These are phyloP conservation scores for Ceratocystis papillata DNA, from an alignment of 2,329 filamentous ascomycete genomes.

Conservation along the genomic window DNA sequence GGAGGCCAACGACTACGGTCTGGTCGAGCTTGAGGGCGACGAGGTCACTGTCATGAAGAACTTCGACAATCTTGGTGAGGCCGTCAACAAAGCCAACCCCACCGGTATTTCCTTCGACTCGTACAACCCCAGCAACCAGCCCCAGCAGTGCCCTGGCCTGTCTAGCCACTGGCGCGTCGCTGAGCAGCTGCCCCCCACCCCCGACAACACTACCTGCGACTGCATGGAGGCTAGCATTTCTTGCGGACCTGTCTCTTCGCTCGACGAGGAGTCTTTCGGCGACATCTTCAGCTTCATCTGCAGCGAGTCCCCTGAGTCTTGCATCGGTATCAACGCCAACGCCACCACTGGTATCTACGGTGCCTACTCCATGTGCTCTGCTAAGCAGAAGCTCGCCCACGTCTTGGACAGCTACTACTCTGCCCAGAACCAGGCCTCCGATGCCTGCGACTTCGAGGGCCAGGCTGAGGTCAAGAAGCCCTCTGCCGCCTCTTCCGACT, in stretches of 20 bases:
- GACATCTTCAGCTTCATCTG: slow-evolving; percentile 67
- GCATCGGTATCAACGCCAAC: slow-evolving; percentile 58
- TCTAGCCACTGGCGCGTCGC: slow-evolving; percentile 56
- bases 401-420: slow-evolving; percentile 65
- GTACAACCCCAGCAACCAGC: slow-evolving; percentile 66
- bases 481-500: slow-evolving; percentile 40
- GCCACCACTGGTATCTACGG: slow-evolving; percentile 59
- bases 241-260: slow-evolving; percentile 54
- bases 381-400: slow-evolving; percentile 60
- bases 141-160: slow-evolving; percentile 55
- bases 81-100: slow-evolving; percentile 58
- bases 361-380: slow-evolving; percentile 65
- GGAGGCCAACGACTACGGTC: slow-evolving; percentile 78
- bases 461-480: slow-evolving; percentile 47
- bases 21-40: slow-evolving; percentile 52
- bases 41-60: slow-evolving; percentile 58
- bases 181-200: slow-evolving; percentile 65
- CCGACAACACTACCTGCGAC: slow-evolving; percentile 65
- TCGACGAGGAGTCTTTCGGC: slow-evolving; percentile 50
- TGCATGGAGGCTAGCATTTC: slow-evolving; percentile 71
- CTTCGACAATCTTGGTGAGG: slow-evolving; percentile 59
- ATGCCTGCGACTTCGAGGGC: slow-evolving; percentile 62
- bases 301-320: slow-evolving; percentile 45
- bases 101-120: slow-evolving; percentile 51
- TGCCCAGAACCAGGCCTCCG: slow-evolving; percentile 40